Evolutionary conservation across 2,329 filamentous ascomycete genomes (phyloP).

Genomic region (Arthrobotrys pseudoclavata): DNA sequence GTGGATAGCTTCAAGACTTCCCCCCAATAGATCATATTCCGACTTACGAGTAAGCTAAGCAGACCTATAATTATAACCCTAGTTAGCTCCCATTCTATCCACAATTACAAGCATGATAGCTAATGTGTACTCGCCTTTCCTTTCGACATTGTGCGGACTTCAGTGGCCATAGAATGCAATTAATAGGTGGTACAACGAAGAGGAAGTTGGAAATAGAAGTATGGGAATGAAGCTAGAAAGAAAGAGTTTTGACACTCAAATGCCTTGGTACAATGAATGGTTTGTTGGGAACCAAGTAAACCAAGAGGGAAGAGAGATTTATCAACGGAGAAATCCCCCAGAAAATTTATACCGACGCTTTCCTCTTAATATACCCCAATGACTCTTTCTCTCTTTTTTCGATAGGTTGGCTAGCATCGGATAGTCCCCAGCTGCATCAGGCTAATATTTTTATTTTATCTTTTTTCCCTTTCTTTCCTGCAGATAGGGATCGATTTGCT

Average conservation of each 20-base stretch:
- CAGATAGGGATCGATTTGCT: constrained; percentile 42
- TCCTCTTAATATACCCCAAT: constrained; percentile 30
- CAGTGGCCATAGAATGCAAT: constrained; percentile 44
- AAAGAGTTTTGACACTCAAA: neutral
- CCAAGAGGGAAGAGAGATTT: neutral
- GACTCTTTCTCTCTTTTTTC: constrained; percentile 31
- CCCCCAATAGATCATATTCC: neutral
- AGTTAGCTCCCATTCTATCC: neutral
- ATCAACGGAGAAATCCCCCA: constrained; percentile 4
- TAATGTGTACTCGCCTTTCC: constrained; percentile 40
- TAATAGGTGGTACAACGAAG: neutral
- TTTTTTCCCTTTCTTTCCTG: neutral
- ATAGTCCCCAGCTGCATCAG: constrained; percentile 30
- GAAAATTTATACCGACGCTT: constrained; percentile 57
- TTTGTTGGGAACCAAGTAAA: constrained; percentile 13
- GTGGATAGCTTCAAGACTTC: neutral
- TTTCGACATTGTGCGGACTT: constrained; percentile 53
- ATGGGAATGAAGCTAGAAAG: neutral
- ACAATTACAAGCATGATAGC: neutral
- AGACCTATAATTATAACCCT: constrained; percentile 64
- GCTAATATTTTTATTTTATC: constrained; percentile 14
- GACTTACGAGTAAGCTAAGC: constrained; percentile 66
- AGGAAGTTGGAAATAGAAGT: constrained; percentile 5
- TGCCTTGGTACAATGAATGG: neutral
- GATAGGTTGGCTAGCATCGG: constrained; percentile 57